These are phyloP conservation scores for Fusarium sp. DNA, from an alignment of 2,329 filamentous ascomycete genomes.

Conservation along the genomic window DNA sequence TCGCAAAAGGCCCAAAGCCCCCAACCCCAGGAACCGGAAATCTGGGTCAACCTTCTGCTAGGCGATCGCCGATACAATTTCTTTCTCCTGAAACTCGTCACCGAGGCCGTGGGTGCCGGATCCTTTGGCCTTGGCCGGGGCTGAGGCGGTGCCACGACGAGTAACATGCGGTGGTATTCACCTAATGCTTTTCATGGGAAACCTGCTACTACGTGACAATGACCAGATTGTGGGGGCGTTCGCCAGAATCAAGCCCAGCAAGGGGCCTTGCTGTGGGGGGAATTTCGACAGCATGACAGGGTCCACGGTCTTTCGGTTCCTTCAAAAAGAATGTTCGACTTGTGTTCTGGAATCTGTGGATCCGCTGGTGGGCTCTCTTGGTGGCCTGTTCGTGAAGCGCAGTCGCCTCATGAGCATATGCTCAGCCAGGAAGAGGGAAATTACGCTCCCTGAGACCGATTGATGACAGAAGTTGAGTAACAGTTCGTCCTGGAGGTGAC, in stretches of 20 bases:
- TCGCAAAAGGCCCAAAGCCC: constrained; percentile 9
- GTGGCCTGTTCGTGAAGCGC: constrained; percentile 31
- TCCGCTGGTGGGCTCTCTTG: constrained; percentile 15
- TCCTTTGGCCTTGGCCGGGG: constrained; percentile 19
- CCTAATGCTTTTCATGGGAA: constrained; percentile 15
- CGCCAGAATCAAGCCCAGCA: constrained; percentile 15
- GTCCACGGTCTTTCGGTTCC: constrained; percentile 20
- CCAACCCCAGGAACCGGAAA: constrained; percentile 31
- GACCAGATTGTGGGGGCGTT: constrained; percentile 36
- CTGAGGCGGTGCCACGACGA: constrained; percentile 11
- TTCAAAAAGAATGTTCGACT: constrained; percentile 25
- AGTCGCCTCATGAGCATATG: constrained; percentile 28
- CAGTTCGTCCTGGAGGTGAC: background rate
- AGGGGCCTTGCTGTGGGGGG: constrained; percentile 10
- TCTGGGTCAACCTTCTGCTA: constrained; percentile 29
- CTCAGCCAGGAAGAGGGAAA: constrained; percentile 15
- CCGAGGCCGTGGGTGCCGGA: constrained; percentile 32
- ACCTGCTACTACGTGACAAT: constrained; percentile 13
- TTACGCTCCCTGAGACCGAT: constrained; percentile 4
- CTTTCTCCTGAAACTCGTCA: constrained; percentile 37
- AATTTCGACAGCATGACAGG: constrained; percentile 14
- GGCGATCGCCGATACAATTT: constrained; percentile 33
- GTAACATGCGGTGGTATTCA: constrained; percentile 34
- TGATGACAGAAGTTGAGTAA: background rate
- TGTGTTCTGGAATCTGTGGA: constrained; percentile 38